Conservation (phyloP, 768 basidiomycete species). For the Boletus sp. region DNA sequence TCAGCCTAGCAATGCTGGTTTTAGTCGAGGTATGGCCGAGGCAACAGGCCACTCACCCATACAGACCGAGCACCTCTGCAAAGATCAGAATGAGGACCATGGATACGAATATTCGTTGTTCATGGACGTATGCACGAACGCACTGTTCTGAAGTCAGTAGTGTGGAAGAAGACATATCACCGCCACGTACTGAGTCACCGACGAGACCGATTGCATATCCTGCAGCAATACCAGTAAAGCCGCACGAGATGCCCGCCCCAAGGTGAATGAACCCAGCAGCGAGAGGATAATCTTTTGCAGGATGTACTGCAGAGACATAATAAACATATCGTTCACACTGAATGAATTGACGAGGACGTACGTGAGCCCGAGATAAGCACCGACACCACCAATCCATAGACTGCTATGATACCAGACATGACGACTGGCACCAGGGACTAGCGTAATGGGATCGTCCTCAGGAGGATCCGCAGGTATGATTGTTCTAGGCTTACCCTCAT, state of each 20-base stretch:
- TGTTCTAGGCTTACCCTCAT: constrained; percentile 72
- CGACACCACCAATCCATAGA: constrained; percentile 94
- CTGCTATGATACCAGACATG: constrained; percentile 98
- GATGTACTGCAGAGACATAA: constrained; percentile 47
- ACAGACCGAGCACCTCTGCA: constrained; percentile 86
- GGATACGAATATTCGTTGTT: constrained; percentile 86
- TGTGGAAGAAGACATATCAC: background rate
- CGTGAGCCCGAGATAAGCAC: constrained; percentile 81
- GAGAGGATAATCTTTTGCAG: constrained; percentile 68
- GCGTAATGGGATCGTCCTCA: background rate
- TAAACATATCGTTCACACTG: constrained; percentile 7
- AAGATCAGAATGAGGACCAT: constrained; percentile 98
- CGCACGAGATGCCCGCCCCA: constrained; percentile 88
- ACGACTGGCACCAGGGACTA: constrained; percentile 95
- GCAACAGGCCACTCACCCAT: constrained; percentile 53
- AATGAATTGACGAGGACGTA: constrained; percentile 31
- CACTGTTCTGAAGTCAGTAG: constrained; percentile 48
- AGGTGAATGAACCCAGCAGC: constrained; percentile 91
- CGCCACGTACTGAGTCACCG: constrained; percentile 78
- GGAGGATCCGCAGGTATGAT: background rate
- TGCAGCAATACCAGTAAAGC: constrained; percentile 87
- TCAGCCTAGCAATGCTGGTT: constrained; percentile 46
- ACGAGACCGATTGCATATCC: constrained; percentile 95
- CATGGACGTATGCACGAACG: constrained; percentile 87
- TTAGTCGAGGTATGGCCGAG: background rate